phyloP scores from a whole-genome alignment of 2,329 filamentous ascomycete genomes.

The Fusarium sp. region DNA sequence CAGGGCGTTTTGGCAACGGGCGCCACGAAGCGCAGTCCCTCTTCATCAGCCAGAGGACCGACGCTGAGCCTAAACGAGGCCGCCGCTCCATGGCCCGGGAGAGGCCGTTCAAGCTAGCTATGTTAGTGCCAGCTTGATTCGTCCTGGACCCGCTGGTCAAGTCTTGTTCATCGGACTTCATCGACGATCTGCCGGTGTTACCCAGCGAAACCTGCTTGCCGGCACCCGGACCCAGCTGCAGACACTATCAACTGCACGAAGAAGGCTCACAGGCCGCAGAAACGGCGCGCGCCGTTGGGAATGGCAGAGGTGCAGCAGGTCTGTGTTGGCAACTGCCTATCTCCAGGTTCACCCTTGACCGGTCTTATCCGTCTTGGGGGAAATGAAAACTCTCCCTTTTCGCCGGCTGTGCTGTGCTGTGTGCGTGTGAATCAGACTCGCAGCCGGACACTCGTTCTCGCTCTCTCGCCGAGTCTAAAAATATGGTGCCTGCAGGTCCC shows the following conservation, averaged over 20 bases:
- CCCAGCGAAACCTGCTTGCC: constrained; percentile 5
- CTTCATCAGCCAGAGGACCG: constrained; percentile 12
- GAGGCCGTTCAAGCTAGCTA: constrained; percentile 31
- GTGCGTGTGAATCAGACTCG: constrained; percentile 7
- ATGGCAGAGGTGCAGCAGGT: constrained; percentile 9
- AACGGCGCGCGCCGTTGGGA: constrained; percentile 5
- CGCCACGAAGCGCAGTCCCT: constrained; percentile 27
- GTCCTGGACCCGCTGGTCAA: constrained; percentile 13
- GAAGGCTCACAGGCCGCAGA: constrained; percentile 14
- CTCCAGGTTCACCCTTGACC: constrained; percentile 11
- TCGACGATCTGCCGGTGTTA: constrained; percentile 36
- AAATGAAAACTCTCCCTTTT: constrained; percentile 24
- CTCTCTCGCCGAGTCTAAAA: constrained; percentile 6
- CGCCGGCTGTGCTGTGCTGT: background rate
- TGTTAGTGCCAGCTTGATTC: constrained; percentile 26
- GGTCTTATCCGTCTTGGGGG: background rate
- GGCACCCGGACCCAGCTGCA: constrained; percentile 13
- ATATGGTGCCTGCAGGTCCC: constrained; percentile 3
- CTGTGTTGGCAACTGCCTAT: background rate
- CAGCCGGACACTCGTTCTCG: background rate
- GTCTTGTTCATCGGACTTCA: constrained; percentile 22
- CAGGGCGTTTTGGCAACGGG: constrained; percentile 19
- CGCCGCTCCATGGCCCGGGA: constrained; percentile 21
- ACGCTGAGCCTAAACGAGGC: constrained; percentile 29
- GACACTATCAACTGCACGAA: constrained; percentile 14